Evolutionary conservation across 768 basidiomycete genomes (phyloP).

Genomic region (Clitopilus hobsonii): DNA sequence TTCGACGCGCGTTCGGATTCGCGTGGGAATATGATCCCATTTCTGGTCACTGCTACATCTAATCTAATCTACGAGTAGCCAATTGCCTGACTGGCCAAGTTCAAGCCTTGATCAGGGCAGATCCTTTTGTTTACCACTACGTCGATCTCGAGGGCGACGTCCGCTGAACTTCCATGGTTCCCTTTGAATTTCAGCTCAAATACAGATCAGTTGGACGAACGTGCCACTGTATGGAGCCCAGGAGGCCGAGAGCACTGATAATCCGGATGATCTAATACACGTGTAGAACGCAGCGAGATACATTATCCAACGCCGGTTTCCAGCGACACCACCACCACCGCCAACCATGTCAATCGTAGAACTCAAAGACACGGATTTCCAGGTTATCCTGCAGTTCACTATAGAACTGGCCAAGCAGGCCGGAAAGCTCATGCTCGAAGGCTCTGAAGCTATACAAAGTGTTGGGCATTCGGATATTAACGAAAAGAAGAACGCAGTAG

Average conservation of each 20-base stretch:
- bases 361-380: conserved; percentile 46
- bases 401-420: conserved; percentile 68
- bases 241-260: neutral
- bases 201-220: no score
- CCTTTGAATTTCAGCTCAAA: conserved; percentile 1
- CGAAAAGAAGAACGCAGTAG: conserved; percentile 92
- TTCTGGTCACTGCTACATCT: conserved; percentile 16
- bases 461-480: conserved; percentile 47
- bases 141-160: no score
- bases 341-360: conserved; percentile 28
- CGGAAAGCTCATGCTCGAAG: conserved; percentile 71
- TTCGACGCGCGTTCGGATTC: conserved; percentile 40
- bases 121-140: no score
- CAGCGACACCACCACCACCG: neutral
- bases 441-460: conserved; percentile 66
- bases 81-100: no score
- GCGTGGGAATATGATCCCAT: conserved; percentile 30
- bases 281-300: neutral
- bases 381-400: conserved; percentile 63
- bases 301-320: conserved; percentile 1
- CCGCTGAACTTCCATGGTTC: no score
- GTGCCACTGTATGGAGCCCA: no score
- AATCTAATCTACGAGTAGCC: conserved; percentile 23
- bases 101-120: no score
- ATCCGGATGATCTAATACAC: neutral